Evolutionary conservation across 768 basidiomycete genomes (phyloP), one percentile per base, ranked within the genome.

Genomic region (Pleurotus giganteus): DNA sequence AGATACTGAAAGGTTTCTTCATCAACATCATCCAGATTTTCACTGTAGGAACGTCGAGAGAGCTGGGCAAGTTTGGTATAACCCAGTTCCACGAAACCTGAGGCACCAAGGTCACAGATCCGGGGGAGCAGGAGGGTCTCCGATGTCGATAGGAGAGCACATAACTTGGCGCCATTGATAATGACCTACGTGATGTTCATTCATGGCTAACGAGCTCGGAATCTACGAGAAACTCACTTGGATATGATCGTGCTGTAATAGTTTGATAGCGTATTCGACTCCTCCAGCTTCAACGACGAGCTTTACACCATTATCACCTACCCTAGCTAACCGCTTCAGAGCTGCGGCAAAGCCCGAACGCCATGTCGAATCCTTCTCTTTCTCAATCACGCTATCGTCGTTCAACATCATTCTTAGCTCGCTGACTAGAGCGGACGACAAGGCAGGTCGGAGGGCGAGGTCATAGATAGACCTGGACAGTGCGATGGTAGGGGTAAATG

Each of bases 211-310:
- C 11, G 21, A 15, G 13, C 9, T 11, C 17, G 49, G 9, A 4
- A 50, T 11, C 4, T 12, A 19, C 2, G 13, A 19, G 13, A 53
- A 49, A 54, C 63, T 12, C 17, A 64, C 63, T 31, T 64, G 59
- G 27, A 54, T 17, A 54, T 61, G 47, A 2, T 61, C 60, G 6
- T 51, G 37, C 23, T 50, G 26, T 13, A 64, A 27, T 19, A 64
- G 53, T 21, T 51, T 47, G 7, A 62, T 17, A 2, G 60, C 61
- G 54, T 59, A 64, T 4, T 62, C 59, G 4, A 62, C 28, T 1
- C 39, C 57, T 13, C 63, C 63, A 21, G 57, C 54, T 8, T 64
- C 61, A n/a, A 62, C 27, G 3, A 61, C 46, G 21, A 57, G 19
- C 15, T 17, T 54, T 11, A 57, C 42, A 26, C 49, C 39, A 7